Evolutionary conservation across 2,329 filamentous ascomycete genomes (phyloP), one percentile per base, ranked within the genome.

Genomic region (Botrytis tulipae): DNA sequence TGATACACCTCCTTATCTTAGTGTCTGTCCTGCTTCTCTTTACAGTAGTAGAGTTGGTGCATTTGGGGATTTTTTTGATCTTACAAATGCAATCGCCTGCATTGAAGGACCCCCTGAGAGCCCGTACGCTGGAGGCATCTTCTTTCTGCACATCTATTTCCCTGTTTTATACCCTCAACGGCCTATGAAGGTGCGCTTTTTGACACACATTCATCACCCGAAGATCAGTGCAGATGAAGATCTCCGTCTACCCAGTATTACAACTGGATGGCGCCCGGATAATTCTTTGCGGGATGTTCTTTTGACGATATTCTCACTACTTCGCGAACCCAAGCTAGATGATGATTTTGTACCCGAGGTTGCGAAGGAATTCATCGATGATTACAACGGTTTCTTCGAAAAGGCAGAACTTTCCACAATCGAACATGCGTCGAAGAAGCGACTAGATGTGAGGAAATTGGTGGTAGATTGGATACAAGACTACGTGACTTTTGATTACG

Each of bases 71-170:
- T 6, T 8, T n/a, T 22, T 32, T 1, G 42, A 48, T 20, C 29
- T 25, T 22, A 12, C 5, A 48, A 46, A 66, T 8, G 62, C 29
- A 25, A 5, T 48, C 18, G 67, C 67, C 35, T 59, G 51, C n/a
- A 70, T 70, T 14, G 51, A 70, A 18, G 67, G 51, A 10, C 67
- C 67, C 10, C 18, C 8, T 8, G n/a, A 32, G 2, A n/a, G 35
- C 18, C 51, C 67, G 16, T 70, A 70, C 18, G 51, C 51, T 5
- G 51, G 51, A 12, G 67, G 37, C 16, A 60, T 60, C 25, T 70
- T 70, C 67, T 70, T 54, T 40, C 12, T 70, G 12, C 67, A 70
- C 25, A 35, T 70, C 10, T 44, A 25, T 12, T 70, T 59, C n/a
- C 67, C 67, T 8, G 1, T 6, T 20, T 3, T 4, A 18, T 70